Evolutionary conservation across 345 rosid species (phyloP).

Genomic region (Populus simonii): DNA sequence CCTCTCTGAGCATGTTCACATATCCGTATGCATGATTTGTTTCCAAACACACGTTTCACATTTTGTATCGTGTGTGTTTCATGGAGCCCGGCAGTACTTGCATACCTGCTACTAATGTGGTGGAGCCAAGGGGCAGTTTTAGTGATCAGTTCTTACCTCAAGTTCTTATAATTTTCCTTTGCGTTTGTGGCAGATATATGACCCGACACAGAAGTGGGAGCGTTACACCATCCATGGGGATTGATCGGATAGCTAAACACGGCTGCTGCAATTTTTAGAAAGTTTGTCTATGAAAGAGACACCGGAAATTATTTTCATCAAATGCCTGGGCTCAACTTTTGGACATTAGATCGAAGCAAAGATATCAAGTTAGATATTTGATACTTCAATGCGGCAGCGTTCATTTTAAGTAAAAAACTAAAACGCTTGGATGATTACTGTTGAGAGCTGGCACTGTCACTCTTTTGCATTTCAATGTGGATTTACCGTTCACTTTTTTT

Average conservation of each 20-base stretch:
- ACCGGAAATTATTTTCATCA: background rate
- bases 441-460: too few relatives aligned
- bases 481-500: too few relatives aligned
- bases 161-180: background rate
- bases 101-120: background rate
- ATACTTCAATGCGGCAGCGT: background rate
- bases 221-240: slow-evolving; percentile 96
- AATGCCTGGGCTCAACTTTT: background rate
- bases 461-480: too few relatives aligned
- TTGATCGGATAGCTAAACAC: slow-evolving; percentile 21
- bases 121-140: background rate
- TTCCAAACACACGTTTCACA: background rate
- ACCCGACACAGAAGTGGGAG: slow-evolving; percentile 87
- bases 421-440: too few relatives aligned
- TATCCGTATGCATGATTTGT: background rate
- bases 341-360: background rate
- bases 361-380: background rate
- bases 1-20: background rate
- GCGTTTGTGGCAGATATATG: slow-evolving; percentile 57
- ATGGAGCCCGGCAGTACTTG: too few relatives aligned
- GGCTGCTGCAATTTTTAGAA: background rate
- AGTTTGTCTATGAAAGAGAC: background rate
- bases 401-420: background rate
- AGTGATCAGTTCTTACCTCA: background rate
- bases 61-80: background rate